Conservation (phyloP, 1,284 basidiomycete species). For the Microbotryum silenes-acaulis region DNA sequence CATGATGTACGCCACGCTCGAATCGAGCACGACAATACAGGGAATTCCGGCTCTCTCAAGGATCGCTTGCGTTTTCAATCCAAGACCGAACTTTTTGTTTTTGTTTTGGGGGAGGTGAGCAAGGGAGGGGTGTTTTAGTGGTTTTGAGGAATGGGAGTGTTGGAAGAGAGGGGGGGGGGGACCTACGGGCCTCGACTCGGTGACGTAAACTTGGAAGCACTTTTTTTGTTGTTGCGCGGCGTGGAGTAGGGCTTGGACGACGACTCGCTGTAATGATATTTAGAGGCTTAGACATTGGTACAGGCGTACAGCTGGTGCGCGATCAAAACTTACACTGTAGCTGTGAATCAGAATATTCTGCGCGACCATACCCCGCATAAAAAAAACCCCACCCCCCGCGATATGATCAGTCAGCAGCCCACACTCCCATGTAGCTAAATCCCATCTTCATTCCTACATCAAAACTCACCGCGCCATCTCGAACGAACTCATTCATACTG, state of each 20-base stretch:
- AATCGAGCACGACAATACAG: slow-evolving; percentile 89
- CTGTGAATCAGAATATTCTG: slow-evolving; percentile 27
- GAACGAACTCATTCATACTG: slow-evolving; percentile 82
- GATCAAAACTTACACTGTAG: slow-evolving; percentile 18
- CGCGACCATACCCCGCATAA: no score
- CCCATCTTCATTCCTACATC: neutral
- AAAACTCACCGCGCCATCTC: slow-evolving; percentile 68
- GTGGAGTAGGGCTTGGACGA: slow-evolving; percentile 81
- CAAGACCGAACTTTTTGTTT: slow-evolving; percentile 43
- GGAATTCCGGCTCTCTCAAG: slow-evolving; percentile 81
- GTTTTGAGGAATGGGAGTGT: neutral
- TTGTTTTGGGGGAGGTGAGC: neutral
- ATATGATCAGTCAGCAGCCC: no score
- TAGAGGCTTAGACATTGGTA: no score
- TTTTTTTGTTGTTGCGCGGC: slow-evolving; percentile 72
- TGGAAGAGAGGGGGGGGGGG: slow-evolving; percentile 36
- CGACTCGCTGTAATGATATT: slow-evolving; percentile 70
- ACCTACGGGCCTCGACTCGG: slow-evolving; percentile 82
- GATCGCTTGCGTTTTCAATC: slow-evolving; percentile 78
- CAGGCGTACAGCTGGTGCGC: no score
- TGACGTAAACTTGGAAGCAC: slow-evolving; percentile 93
- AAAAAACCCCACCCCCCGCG: neutral
- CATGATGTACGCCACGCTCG: slow-evolving; percentile 94
- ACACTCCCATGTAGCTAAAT: no score
- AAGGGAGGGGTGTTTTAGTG: neutral